phyloP scores from a whole-genome alignment of 2,329 filamentous ascomycete genomes.

The Teratosphaeria zuluensis region DNA sequence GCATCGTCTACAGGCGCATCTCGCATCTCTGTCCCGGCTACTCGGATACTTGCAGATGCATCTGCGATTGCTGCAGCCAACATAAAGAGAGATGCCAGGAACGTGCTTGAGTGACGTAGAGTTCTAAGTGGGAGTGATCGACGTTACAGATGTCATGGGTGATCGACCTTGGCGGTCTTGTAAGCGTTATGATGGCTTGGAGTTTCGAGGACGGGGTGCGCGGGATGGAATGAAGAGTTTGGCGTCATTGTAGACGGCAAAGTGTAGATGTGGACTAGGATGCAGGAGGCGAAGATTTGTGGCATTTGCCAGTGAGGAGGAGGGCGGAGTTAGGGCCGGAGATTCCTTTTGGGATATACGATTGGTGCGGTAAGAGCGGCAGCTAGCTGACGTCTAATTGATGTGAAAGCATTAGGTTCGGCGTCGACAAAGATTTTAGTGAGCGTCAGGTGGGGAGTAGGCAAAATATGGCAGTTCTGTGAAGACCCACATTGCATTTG shows the following conservation, averaged over 20 bases:
- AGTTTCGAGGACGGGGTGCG: not conserved
- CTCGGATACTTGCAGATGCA: not conserved
- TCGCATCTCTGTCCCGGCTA: not conserved
- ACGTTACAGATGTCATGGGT: not conserved
- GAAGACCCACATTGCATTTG: too few relatives aligned
- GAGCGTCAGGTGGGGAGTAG: too few relatives aligned
- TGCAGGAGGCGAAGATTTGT: not conserved
- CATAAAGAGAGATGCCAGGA: not conserved
- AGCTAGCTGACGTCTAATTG: not conserved
- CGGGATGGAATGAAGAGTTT: not conserved
- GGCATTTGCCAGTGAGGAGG: not conserved
- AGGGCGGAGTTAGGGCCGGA: not conserved
- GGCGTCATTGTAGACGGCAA: not conserved
- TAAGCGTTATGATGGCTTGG: not conserved
- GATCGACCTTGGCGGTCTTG: not conserved
- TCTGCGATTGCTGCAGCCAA: too few relatives aligned
- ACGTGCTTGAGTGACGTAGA: not conserved
- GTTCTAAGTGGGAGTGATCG: not conserved
- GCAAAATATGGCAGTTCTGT: too few relatives aligned
- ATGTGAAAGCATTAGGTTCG: not conserved
- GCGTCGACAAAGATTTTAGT: not conserved
- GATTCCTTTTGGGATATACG: not conserved
- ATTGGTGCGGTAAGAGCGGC: not conserved
- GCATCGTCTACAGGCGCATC: not conserved
- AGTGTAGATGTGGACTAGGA: not conserved